These are phyloP conservation scores for Rhododendron henanense DNA, from an alignment of 148 eudicot species.

Conservation along the genomic window DNA sequence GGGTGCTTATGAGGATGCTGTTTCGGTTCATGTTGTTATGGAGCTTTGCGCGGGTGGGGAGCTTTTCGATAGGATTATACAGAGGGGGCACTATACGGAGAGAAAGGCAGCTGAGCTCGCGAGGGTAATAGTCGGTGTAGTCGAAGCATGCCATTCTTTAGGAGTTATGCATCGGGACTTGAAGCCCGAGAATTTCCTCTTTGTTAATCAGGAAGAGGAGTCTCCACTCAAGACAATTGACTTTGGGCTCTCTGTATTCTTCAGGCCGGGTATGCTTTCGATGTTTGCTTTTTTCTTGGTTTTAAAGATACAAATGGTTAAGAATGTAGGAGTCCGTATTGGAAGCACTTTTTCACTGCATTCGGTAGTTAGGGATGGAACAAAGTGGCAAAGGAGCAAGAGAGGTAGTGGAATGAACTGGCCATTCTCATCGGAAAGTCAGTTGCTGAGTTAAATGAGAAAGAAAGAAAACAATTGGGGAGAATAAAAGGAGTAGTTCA, in stretches of 20 bases:
- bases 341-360: neutral
- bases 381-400: neutral
- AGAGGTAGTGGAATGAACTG: neutral
- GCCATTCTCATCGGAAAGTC: neutral
- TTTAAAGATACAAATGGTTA: neutral
- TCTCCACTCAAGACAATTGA: constrained; percentile 55
- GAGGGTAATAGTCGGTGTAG: constrained; percentile 50
- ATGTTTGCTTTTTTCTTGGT: neutral
- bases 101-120: constrained; percentile 59
- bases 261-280: constrained; percentile 37
- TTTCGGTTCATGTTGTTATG: constrained; percentile 56
- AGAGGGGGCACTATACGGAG: constrained; percentile 52
- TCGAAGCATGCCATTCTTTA: constrained; percentile 53
- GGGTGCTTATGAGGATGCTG: constrained; percentile 59
- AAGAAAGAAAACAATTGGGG: neutral
- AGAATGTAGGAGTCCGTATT: neutral
- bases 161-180: constrained; percentile 60
- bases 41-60: constrained; percentile 59
- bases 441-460: neutral
- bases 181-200: constrained; percentile 59
- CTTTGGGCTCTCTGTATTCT: constrained; percentile 58
- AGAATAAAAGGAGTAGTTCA: neutral
- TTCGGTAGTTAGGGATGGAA: neutral
- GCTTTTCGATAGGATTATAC: constrained; percentile 54
- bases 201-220: constrained; percentile 43